These are phyloP conservation scores for Elsinoe necatrix DNA, from an alignment of 2,329 filamentous ascomycete species.

Conservation along the genomic window DNA sequence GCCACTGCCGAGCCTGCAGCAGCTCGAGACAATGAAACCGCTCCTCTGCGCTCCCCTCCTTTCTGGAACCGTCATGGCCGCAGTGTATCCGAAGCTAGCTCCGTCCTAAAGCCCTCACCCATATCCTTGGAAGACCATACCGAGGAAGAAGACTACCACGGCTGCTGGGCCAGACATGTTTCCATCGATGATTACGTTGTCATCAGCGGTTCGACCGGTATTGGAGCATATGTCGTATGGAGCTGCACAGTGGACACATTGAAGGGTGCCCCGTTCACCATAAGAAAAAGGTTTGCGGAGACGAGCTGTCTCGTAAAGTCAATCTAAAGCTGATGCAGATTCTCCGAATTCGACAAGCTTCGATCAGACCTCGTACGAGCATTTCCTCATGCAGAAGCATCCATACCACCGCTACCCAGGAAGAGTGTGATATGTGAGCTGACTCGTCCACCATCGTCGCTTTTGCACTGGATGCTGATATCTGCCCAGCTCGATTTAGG, in stretches of 20 bases:
- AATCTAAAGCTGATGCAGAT: constrained; percentile 40
- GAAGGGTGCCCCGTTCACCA: constrained; percentile 41
- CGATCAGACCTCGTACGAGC: constrained; percentile 63
- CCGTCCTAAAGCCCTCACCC: constrained; percentile 32
- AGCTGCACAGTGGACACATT: constrained; percentile 82
- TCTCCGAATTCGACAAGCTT: constrained; percentile 88
- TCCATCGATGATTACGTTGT: constrained; percentile 55
- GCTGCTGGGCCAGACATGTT: constrained; percentile 55
- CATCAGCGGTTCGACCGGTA: constrained; percentile 49
- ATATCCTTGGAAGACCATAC: constrained; percentile 60
- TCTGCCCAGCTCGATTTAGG: constrained; percentile 53
- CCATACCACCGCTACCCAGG: constrained; percentile 82
- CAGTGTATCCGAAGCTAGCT: constrained; percentile 29
- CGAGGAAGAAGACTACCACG: constrained; percentile 48
- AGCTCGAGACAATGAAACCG: constrained; percentile 6
- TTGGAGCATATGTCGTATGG: constrained; percentile 94
- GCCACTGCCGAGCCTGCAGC: constrained; percentile 11
- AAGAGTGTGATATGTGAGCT: constrained; percentile 78
- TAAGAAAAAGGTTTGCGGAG: constrained; percentile 43
- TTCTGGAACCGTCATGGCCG: constrained; percentile 40
- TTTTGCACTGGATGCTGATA: constrained; percentile 5
- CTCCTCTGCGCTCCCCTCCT: constrained; percentile 27
- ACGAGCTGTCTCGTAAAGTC: background rate
- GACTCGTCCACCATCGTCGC: background rate
- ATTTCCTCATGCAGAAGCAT: constrained; percentile 74